Base-by-base conservation (phyloP, 1,284 basidiomycete species). In the Ganoderma lucidum region DNA sequence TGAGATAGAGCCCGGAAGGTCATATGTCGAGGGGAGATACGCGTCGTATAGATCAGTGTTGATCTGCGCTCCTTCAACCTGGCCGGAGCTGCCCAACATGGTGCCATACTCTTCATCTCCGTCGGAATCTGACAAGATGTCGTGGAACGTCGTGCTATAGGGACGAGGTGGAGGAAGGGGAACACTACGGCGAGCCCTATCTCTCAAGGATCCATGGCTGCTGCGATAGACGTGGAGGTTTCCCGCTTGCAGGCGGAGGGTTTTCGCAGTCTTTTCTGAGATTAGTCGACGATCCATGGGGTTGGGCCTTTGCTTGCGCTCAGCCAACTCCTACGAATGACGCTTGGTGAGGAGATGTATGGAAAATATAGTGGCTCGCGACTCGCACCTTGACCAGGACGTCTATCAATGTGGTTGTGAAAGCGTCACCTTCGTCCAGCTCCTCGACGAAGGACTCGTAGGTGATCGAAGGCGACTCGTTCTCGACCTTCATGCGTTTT, bases 361-460 rank as follows among this genome's bases (percentile, higher is more conserved):
- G 65, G 41, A 19, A 19, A 30, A 42, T n/a, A n/a, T 2, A 1
- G 35, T 15, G 23, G 1, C 9, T 42, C 28, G 45, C 19, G 8
- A n/a, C n/a, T 58, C 88, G 77, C 75, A 92, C 92, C 82, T 89
- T 92, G 75, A 93, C 91, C 58, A 93, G 83, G 45, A 91, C 85
- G 70, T 93, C 92, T 66, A 93, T 80, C 55, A 93, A 75, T 1
- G 89, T 87, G 3, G 90, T 85, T 0, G 92, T 92, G 79, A 93
- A 93, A 1, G 90, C 87, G 77, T 93, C 92, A 28, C 91, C 91
- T 37, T 85, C 85, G 75, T 93, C 90, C 55, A 94, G 81, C 41
- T 91, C 88, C 73, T 90, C 86, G 37, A 92, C 88, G 73, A 94
- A 93, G 19, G 84, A 79, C 75, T 93, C 89, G 75, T 92, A 93